Evolutionary conservation across 176 grass and related monocot species (phyloP), one percentile per base, ranked within the genome.

Genomic region (Tillandsia fasciculata): DNA sequence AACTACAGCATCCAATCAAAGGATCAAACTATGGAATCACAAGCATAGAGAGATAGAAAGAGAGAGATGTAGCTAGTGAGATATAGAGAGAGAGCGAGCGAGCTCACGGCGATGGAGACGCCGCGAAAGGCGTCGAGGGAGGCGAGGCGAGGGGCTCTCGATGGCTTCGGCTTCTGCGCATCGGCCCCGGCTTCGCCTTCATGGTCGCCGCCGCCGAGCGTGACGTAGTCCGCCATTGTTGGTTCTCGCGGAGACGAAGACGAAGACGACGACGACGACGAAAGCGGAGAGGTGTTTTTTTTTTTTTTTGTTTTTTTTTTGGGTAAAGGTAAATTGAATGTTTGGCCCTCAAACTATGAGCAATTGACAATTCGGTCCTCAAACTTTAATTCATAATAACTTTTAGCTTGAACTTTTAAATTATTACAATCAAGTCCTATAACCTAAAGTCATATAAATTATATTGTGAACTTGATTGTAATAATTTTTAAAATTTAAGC

Each of bases 121-220:
- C 83, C 83, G 12, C 83, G 71, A 70, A 85, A 85, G 24, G 65
- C 83, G 56, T 85, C 83, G 53, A 85, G 83, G 61, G 83, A 85
- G 8, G 59, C 65, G 26, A 85, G 66, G 3, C 83, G 76, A 48
- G 59, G 50, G 53, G 47, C 51, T n/a, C 67, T 50, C 17, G 18
- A 20, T 12, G 26, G 58, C 59, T 42, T 14, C 50, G 13, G 20
- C 64, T 50, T 69, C 49, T 47, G 4, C 13, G 9, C 51, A 3
- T 48, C 28, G n/a, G 48, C 10, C 53, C 51, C 22, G 5, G 29
- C 70, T 64, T n/a, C 72, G 28, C 9, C 51, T 65, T 74, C 77
- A 11, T 27, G 64, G 50, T 50, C 24, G 56, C 51, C 77, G 23
- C 33, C 67, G 67, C 68, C 53, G 28, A 85, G 76, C 8, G 61